Evolutionary conservation across 2,329 filamentous ascomycete species (phyloP), one percentile per base, ranked within the genome.

Genomic region (Fusarium tanahbumbuense): DNA sequence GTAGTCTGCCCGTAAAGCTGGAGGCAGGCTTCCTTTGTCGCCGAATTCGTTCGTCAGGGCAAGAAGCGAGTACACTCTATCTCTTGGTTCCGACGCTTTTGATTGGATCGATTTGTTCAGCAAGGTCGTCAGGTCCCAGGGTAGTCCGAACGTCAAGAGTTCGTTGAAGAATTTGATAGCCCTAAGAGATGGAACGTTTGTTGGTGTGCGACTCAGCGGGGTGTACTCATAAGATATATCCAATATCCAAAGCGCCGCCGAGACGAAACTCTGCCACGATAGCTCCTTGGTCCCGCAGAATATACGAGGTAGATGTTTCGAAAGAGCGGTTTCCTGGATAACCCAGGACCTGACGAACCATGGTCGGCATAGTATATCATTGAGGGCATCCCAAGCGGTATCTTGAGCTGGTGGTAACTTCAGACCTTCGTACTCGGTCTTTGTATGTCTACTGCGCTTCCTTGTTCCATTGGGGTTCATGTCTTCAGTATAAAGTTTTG

Each of bases 1-100:
- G 0, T 37, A 37, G 16, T 37, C 16, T 34, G 32, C 32, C 4
- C 32, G 5, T 11, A 37, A 1, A 0, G 32, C 32, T 4, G 4
- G 16, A 0, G 16, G 32, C 9, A 34, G 9, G 5, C 1, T 10
- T 11, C 32, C 32, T 6, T 0, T 1, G 1, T 0, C 32, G 0
- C 9, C 32, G 6, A 18, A 37, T 2, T 37, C 32, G 16, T 37
- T 37, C 32, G 32, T 37, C 9, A 37, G 6, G 0, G 32, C 32
- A 18, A 37, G 32, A 37, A 37, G 32, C 8, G 32, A 18, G 32
- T 37, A 37, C 9, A 37, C 32, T 37, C 32, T 37, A 37, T 18
- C 32, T 9, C 32, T 18, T 18, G 32, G 16, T 11, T 37, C 32
- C 1, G 32, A 37, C 2, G 32, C 16, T 11, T 9, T 18, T 18